Evolutionary conservation across 2,329 filamentous ascomycete genomes (phyloP).

Genomic region (Aurifilum marmelostoma): DNA sequence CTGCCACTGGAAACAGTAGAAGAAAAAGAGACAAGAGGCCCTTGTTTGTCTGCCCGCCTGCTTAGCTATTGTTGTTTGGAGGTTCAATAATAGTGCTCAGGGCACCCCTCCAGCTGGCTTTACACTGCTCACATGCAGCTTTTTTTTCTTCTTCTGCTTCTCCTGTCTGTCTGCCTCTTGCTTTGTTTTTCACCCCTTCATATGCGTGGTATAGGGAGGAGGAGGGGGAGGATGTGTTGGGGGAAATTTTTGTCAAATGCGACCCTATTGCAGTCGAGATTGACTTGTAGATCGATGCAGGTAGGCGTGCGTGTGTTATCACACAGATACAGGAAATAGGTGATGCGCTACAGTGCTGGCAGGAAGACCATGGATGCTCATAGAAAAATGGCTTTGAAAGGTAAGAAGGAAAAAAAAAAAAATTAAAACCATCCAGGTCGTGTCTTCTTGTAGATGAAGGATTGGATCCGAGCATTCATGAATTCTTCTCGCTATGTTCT

Average conservation of each 20-base stretch:
- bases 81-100: constrained; percentile 19
- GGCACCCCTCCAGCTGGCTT: constrained; percentile 22
- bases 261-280: constrained; percentile 27
- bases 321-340: constrained; percentile 1
- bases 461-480: neutral
- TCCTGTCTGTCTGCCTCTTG: too few relatives aligned
- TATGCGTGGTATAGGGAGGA: neutral
- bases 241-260: constrained; percentile 16
- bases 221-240: too few relatives aligned
- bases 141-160: too few relatives aligned
- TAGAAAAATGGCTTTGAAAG: constrained; percentile 1
- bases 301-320: constrained; percentile 10
- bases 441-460: neutral
- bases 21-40: constrained; percentile 7
- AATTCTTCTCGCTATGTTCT: neutral
- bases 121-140: constrained; percentile 14
- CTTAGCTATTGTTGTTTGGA: constrained; percentile 17
- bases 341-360: constrained; percentile 6
- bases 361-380: neutral
- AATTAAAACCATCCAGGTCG: neutral
- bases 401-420: neutral
- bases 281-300: constrained; percentile 24
- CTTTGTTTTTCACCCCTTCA: too few relatives aligned
- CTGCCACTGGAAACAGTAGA: too few relatives aligned
- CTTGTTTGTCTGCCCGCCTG: constrained; percentile 15